Evolutionary conservation across 192 early-diverging fungal species (phyloP), one percentile per base, ranked within the genome.

Genomic region (Linderina pennispora): DNA sequence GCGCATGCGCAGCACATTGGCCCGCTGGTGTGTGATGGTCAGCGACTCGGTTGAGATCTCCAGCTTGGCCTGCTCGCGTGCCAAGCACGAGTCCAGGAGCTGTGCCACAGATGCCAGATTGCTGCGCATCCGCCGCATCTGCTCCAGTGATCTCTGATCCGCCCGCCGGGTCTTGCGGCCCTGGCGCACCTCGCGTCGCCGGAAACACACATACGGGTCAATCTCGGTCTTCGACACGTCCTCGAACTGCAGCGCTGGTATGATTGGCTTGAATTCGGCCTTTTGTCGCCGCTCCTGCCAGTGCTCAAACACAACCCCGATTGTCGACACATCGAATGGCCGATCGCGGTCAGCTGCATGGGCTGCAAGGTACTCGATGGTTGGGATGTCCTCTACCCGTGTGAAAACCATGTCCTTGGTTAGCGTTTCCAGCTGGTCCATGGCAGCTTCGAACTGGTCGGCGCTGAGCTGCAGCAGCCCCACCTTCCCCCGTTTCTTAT

Each of bases 131-230:
- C 82, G 82, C 16, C 83, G 77, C 20, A 97, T 75, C 45, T 92
- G 86, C 42, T 97, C 92, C 22, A 96, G 54, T 2, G 89, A 86
- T 38, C 85, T 82, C 35, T 83, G 77, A 51, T 99, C 96, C 5
- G 83, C 81, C 10, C 90, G 83, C 35, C 91, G 62, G 3, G 90
- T 90, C 55, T 94, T 95, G 24, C 94, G 85, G 18, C 90, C 61
- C 17, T 81, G 77, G 50, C 88, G 89, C 43, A 91, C 80, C 61
- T 99, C 96, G 45, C 96, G 84, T 36, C 88, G 86, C 40, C 96
- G 86, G 78, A 99, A 99, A 58, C 96, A 99, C 16, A 95, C 82
- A 60, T 95, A 99, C 10, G 96, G 92, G 56, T 97, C 89, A 21
- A 73, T 71, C 47, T 97, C 94, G 33, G 82, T 65, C 35, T 79